Evolutionary conservation across 2,329 filamentous ascomycete species (phyloP), one percentile per base, ranked within the genome.

Genomic region (Ploettnerulaceae sp.): DNA sequence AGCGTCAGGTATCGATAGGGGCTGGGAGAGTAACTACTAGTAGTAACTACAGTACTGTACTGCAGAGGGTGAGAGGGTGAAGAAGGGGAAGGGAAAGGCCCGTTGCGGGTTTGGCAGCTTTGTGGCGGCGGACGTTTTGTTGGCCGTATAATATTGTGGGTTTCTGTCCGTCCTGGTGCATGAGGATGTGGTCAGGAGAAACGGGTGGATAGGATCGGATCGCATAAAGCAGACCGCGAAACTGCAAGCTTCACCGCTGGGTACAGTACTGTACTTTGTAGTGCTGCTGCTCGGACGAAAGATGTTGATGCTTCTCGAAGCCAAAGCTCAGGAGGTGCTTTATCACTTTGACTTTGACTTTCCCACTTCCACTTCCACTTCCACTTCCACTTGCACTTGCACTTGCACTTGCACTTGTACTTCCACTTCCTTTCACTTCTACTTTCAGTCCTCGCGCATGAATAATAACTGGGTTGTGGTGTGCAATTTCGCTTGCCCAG

Each of bases 401-500:
- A n/a, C n/a, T n/a, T n/a, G n/a, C n/a, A n/a, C n/a, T n/a, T n/a
- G n/a, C n/a, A n/a, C n/a, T n/a, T n/a, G n/a, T n/a, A n/a, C n/a
- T n/a, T n/a, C n/a, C n/a, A n/a, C n/a, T n/a, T n/a, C n/a, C n/a
- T n/a, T n/a, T n/a, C n/a, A n/a, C n/a, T n/a, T n/a, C n/a, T n/a
- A n/a, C n/a, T n/a, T n/a, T n/a, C n/a, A 22, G 25, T 37, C 39
- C 42, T 51, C 24, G 48, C 48, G 53, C 53, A 56, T 56, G 47
- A 59, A 56, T 35, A 52, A 43, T n/a, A 29, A 31, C 42, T 45
- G 46, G 55, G 31, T 8, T 53, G 53, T 43, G 48, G 31, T 40
- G 47, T n/a, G 45, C 45, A 56, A 56, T 56, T 53, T 56, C 54
- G 54, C 54, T 56, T 43, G 48, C 45, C 48, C 45, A 51, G 36